A percentile compares a stretch with the other conserved stretches of the same genome.
Conservation (phyloP, 2,329 filamentous ascomycete genomes). For the Thielaviopsis musarum region DNA sequence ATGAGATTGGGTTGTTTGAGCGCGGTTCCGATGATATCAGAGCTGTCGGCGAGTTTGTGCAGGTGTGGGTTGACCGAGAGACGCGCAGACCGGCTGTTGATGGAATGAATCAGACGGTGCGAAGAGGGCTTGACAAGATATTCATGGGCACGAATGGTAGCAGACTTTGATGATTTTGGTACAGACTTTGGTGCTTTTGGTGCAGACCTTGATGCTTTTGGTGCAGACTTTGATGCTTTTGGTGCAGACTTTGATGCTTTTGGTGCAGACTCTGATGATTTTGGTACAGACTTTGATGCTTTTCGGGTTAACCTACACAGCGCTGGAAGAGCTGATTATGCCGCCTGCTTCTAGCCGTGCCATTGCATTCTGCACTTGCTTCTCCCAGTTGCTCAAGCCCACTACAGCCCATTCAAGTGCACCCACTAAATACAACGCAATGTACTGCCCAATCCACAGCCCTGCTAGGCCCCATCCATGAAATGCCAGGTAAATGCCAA, state of each 20-base stretch:
- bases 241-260: too few species aligned
- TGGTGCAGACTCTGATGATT: too few species aligned
- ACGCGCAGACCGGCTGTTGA: slow-evolving; percentile 45
- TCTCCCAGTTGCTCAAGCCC: slow-evolving; percentile 58
- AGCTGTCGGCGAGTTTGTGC: slow-evolving; percentile 71
- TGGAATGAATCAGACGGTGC: slow-evolving; percentile 47
- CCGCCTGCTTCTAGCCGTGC: slow-evolving; percentile 41
- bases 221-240: too few species aligned
- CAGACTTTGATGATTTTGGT: not conserved
- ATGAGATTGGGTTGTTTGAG: slow-evolving; percentile 79
- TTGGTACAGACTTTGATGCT: not conserved
- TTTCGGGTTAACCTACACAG: not conserved
- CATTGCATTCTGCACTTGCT: slow-evolving; percentile 54
- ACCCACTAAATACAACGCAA: slow-evolving; percentile 67
- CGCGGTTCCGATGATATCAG: slow-evolving; percentile 55
- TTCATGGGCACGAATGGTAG: slow-evolving; percentile 18
- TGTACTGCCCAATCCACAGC: slow-evolving; percentile 70
- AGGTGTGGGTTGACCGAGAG: slow-evolving; percentile 71
- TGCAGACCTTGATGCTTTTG: too few species aligned
- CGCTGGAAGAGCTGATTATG: not conserved
- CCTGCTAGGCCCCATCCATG: slow-evolving; percentile 70
- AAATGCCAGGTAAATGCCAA: slow-evolving; percentile 74
- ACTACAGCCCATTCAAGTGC: slow-evolving; percentile 66
- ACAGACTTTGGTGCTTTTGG: too few species aligned
- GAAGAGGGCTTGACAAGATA: slow-evolving; percentile 41